Evolutionary conservation across 345 rosid species (phyloP).

Genomic region (Salix koriyanagi): DNA sequence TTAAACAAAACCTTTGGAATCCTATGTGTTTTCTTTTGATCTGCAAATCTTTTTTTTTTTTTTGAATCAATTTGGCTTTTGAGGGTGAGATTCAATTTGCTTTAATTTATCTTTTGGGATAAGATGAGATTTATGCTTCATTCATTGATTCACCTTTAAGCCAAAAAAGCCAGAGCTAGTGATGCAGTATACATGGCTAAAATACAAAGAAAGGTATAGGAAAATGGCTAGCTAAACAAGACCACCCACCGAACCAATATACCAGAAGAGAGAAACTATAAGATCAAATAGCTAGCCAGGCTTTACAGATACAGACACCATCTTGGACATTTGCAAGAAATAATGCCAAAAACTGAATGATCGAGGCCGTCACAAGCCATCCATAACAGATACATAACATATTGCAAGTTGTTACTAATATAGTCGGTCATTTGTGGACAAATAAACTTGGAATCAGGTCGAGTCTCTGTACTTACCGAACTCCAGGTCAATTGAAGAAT

Average conservation of each 20-base stretch:
- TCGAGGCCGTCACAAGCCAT: background rate
- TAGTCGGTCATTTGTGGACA: background rate
- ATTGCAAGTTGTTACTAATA: background rate
- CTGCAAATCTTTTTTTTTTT: conserved; percentile 14
- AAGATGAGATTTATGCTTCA: conserved; percentile 44
- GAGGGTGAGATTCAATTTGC: conserved; percentile 46
- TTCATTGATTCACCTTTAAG: conserved; percentile 36
- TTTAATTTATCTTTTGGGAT: conserved; percentile 33
- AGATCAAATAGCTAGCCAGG: no score
- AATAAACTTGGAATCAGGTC: background rate
- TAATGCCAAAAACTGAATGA: background rate
- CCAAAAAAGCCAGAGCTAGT: background rate
- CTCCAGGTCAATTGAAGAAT: background rate
- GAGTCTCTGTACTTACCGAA: background rate
- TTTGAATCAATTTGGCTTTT: conserved; percentile 35
- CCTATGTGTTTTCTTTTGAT: conserved; percentile 38
- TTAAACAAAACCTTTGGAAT: conserved; percentile 33
- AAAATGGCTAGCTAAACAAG: background rate
- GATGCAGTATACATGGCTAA: background rate
- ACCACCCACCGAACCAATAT: background rate
- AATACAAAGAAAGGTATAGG: background rate
- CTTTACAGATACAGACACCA: no score
- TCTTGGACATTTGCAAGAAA: background rate
- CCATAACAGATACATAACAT: background rate
- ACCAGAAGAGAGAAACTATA: no score